Conservation (phyloP, 352 stramenopile genomes). For the Pythium rishiriense region DNA sequence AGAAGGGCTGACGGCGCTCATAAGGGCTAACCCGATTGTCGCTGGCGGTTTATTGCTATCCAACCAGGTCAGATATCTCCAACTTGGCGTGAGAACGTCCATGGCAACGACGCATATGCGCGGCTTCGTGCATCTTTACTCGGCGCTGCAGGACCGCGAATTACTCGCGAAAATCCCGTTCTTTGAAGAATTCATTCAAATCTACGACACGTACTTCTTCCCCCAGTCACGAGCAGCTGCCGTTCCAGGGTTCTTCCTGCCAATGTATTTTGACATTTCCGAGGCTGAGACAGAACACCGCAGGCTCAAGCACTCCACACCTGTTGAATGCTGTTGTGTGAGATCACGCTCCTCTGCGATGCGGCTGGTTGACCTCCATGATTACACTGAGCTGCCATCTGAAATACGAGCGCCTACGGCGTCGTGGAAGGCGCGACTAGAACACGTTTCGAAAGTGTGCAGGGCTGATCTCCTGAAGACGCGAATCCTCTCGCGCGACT, state of each 20-base stretch:
- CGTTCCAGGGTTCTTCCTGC: neutral
- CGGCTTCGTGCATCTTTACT: slow-evolving; percentile 2
- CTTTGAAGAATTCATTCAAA: neutral
- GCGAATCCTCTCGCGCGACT: neutral
- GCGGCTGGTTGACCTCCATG: neutral
- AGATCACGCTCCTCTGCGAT: neutral
- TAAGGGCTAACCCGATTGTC: neutral
- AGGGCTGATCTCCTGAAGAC: neutral
- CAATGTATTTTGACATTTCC: neutral
- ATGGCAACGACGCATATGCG: neutral
- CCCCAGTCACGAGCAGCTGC: neutral
- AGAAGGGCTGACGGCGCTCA: neutral
- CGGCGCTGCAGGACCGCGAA: neutral
- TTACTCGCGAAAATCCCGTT: slow-evolving; percentile 6
- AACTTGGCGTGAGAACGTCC: neutral
- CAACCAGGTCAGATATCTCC: neutral
- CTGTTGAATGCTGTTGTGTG: neutral
- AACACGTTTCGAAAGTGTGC: neutral
- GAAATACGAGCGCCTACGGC: neutral
- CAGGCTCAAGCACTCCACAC: neutral
- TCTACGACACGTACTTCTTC: neutral
- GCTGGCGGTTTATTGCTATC: neutral
- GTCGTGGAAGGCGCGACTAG: neutral
- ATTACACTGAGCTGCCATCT: neutral
- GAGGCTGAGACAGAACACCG: neutral